Evolutionary conservation across 2,329 filamentous ascomycete genomes (phyloP).

Genomic region (Trichoderma harzianum): DNA sequence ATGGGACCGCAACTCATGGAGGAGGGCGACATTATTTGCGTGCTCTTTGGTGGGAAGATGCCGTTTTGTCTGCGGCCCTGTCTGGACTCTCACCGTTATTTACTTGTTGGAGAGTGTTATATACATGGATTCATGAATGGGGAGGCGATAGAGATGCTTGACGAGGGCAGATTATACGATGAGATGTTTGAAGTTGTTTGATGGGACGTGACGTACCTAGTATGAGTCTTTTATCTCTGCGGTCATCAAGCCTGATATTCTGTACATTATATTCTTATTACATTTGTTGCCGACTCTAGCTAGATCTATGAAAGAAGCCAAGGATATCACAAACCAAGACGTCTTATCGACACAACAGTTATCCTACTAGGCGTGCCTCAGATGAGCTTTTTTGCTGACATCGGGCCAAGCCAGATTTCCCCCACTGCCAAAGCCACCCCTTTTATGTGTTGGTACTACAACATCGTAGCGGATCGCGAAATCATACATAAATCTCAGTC

Average conservation of each 20-base stretch:
- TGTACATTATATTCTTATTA: not conserved
- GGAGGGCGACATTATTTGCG: not conserved
- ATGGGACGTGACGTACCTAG: not conserved
- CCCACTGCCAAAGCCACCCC: not conserved
- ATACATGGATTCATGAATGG: not conserved
- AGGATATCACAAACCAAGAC: not conserved
- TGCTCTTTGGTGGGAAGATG: not conserved
- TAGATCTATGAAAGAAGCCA: not conserved
- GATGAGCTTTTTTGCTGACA: not conserved
- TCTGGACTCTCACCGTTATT: not conserved
- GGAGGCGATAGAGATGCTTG: not conserved
- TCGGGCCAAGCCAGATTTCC: not conserved
- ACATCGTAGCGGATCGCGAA: not conserved
- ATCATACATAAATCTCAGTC: not conserved
- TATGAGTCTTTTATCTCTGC: not conserved
- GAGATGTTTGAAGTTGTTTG: not conserved
- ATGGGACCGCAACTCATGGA: not conserved
- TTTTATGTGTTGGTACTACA: not conserved
- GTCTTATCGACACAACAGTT: not conserved
- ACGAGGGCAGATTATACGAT: not conserved
- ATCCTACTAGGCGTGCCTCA: not conserved
- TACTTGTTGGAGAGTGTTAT: not conserved
- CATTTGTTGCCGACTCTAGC: not conserved
- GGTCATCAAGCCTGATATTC: not conserved
- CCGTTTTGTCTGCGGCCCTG: not conserved